Evolutionary conservation across 176 grass and related monocot genomes (phyloP).

Genomic region (Ananas comosus): DNA sequence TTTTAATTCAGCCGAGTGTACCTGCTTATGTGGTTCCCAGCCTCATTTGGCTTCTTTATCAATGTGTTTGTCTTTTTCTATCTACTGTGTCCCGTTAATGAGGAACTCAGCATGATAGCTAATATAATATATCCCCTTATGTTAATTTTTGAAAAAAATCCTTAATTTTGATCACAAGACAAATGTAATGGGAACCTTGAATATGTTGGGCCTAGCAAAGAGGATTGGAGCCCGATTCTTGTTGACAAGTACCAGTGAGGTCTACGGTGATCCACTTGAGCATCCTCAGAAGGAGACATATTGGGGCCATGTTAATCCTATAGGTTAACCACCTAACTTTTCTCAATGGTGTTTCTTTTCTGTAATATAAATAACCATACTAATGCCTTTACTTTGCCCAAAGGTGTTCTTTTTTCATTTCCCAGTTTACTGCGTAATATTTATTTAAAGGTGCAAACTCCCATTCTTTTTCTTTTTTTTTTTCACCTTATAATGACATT

Average conservation of each 20-base stretch:
- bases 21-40: no score
- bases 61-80: no score
- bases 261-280: slow-evolving; percentile 88
- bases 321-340: slow-evolving; percentile 39
- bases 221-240: slow-evolving; percentile 82
- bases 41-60: no score
- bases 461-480: not conserved
- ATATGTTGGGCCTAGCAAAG: slow-evolving; percentile 95
- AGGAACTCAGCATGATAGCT: no score
- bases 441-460: no score
- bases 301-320: slow-evolving; percentile 96
- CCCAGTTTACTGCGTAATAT: no score
- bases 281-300: slow-evolving; percentile 96
- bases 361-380: not conserved
- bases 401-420: not conserved
- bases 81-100: no score
- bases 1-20: no score
- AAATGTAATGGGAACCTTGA: slow-evolving; percentile 97
- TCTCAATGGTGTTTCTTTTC: not conserved
- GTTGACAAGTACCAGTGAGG: slow-evolving; percentile 88
- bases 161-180: slow-evolving; percentile 77
- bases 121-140: not conserved
- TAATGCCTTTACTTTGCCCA: not conserved
- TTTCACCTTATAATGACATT: not conserved
- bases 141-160: slow-evolving; percentile 12